phyloP scores from a whole-genome alignment of 805 yeast genomes.

The Lipomyces yamanashiensis region DNA sequence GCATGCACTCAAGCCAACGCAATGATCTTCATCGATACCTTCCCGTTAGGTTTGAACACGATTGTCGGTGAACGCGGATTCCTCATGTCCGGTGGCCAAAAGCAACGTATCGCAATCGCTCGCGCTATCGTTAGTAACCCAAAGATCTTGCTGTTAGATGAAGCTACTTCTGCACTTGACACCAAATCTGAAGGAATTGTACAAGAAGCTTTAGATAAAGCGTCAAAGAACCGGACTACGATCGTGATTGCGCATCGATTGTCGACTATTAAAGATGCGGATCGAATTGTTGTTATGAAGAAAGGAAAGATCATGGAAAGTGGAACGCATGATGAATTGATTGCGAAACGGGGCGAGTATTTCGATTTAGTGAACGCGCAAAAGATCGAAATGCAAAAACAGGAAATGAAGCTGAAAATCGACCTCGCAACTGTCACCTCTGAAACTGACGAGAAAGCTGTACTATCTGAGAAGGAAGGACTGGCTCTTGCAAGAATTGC shows the following conservation, averaged over 20 bases:
- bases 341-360: constrained; percentile 38
- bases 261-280: constrained; percentile 56
- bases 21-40: constrained; percentile 52
- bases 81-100: constrained; percentile 70
- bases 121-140: constrained; percentile 62
- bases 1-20: constrained; percentile 61
- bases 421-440: no score
- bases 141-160: constrained; percentile 60
- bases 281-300: constrained; percentile 51
- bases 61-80: constrained; percentile 58
- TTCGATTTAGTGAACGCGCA: constrained; percentile 41
- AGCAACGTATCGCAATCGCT: constrained; percentile 66
- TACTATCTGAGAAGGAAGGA: constrained; percentile 8
- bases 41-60: constrained; percentile 58
- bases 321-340: constrained; percentile 45
- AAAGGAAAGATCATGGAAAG: constrained; percentile 52
- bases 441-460: background rate
- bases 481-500: background rate
- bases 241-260: constrained; percentile 58
- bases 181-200: constrained; percentile 64
- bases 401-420: background rate
- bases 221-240: constrained; percentile 48
- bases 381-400: constrained; percentile 30
- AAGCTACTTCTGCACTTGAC: constrained; percentile 70
- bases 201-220: constrained; percentile 52